Evolutionary conservation across 805 yeast genomes (phyloP), one percentile per base, ranked within the genome.

Genomic region (Nakazawaea pomicola): DNA sequence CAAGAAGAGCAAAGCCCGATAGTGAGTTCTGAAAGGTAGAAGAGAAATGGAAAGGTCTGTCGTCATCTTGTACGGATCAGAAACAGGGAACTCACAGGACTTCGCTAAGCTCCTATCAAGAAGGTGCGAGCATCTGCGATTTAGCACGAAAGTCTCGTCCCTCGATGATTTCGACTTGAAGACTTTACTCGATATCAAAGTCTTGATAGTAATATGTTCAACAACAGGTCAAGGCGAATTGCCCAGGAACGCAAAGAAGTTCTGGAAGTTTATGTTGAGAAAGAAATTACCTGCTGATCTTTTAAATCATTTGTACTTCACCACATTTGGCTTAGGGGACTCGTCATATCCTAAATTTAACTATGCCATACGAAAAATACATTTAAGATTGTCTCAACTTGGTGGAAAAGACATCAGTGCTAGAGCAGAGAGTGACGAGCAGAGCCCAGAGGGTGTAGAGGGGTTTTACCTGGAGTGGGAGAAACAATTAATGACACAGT

Each of bases 171-270:
- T 76, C 53, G 75, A 79, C 44, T 58, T 81, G 33, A 72, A 68
- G 49, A 67, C 67, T 41, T 61, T 86, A 37, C 62, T 75, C 4
- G 67, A 76, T 3, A 70, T 78, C 12, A 52, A 62, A 6, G 60
- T 61, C 21, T 64, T 77, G 39, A 65, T 80, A 17, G 68, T 82
- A 0, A 57, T 91, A 3, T 84, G 95, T 56, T 80, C 96, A 1
- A 91, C 99, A 0, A 83, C 95, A 1, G 98, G 99, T 6, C 97
- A 91, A 60, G 99, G 99, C 20, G 96, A 84, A 46, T 60, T 91
- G 25, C 98, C 99, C 0, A 61, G 83, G 31, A 87, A 87, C 55
- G 81, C 83, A 1, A 68, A 68, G 47, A 76, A 74, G 46, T 76
- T 91, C 47, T 84, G 96, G 95, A 70, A 72, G 49, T 78, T 83